phyloP scores from a whole-genome alignment of 208 protist genomes.

The Trypanosoma melophagium region DNA sequence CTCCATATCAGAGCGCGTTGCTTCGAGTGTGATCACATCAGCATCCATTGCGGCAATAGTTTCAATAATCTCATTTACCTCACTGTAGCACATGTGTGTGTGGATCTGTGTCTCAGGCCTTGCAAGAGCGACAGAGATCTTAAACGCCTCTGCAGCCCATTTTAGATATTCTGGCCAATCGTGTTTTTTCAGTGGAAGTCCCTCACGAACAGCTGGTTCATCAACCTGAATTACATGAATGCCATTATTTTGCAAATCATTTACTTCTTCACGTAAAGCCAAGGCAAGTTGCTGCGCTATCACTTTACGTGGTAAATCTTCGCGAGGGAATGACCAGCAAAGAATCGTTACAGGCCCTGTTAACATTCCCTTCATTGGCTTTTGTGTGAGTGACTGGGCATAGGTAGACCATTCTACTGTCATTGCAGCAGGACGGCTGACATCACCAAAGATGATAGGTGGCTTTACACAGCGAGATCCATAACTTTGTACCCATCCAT shows the following conservation, averaged over 20 bases:
- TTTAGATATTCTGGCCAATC: slow-evolving; percentile 78
- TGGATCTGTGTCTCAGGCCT: slow-evolving; percentile 74
- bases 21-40: slow-evolving; percentile 89
- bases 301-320: slow-evolving; percentile 60
- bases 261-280: slow-evolving; percentile 86
- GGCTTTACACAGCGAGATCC: slow-evolving; percentile 86
- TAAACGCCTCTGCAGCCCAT: slow-evolving; percentile 80
- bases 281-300: slow-evolving; percentile 74
- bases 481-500: slow-evolving; percentile 88
- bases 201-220: slow-evolving; percentile 87
- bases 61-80: slow-evolving; percentile 89
- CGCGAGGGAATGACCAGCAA: slow-evolving; percentile 87
- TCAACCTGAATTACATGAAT: slow-evolving; percentile 86
- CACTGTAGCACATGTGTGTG: slow-evolving; percentile 90
- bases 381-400: slow-evolving; percentile 70
- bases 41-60: slow-evolving; percentile 82
- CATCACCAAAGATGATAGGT: slow-evolving; percentile 85
- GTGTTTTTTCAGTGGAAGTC: slow-evolving; percentile 64
- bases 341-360: slow-evolving; percentile 91
- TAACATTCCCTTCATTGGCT: slow-evolving; percentile 89
- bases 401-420: slow-evolving; percentile 72
- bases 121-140: slow-evolving; percentile 54
- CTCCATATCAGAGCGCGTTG: slow-evolving; percentile 77
- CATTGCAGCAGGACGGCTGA: slow-evolving; percentile 69
- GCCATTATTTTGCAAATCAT: slow-evolving; percentile 69